Conservation (phyloP, 768 basidiomycete species). For the Macrolepiota fuliginosa region DNA sequence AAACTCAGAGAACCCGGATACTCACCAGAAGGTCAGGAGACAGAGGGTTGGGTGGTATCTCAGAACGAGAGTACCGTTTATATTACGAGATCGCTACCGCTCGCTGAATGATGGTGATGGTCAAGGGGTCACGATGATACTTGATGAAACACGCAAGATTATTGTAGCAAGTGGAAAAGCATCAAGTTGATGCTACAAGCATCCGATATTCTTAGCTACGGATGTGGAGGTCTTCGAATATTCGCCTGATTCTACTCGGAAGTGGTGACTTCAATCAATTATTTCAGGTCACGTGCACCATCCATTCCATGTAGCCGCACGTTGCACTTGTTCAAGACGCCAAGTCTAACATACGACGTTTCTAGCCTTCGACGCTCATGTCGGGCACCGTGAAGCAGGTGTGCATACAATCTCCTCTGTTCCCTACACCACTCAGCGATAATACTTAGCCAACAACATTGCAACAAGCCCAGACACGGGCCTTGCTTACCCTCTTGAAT, state of each 20-base stretch:
- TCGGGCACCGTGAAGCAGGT: conserved; percentile 35
- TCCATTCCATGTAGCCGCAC: conserved; percentile 1
- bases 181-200: neutral
- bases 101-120: conserved; percentile 8
- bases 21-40: neutral
- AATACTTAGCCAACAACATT: conserved; percentile 51
- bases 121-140: conserved; percentile 4
- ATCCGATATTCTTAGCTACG: neutral
- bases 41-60: neutral
- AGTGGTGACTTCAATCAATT: too few relatives aligned
- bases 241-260: neutral
- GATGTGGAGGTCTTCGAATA: neutral
- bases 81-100: conserved; percentile 1
- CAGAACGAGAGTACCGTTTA: neutral
- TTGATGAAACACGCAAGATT: neutral
- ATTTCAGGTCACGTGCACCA: conserved; percentile 7
- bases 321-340: conserved; percentile 2
- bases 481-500: conserved; percentile 83
- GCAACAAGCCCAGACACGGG: conserved; percentile 85
- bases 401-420: conserved; percentile 1
- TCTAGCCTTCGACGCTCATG: conserved; percentile 20
- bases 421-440: neutral
- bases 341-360: neutral
- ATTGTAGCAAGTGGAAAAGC: conserved; percentile 2
- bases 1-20: neutral